Conservation (phyloP, 1,284 basidiomycete genomes). For the Garcileccinum viscosum region DNA sequence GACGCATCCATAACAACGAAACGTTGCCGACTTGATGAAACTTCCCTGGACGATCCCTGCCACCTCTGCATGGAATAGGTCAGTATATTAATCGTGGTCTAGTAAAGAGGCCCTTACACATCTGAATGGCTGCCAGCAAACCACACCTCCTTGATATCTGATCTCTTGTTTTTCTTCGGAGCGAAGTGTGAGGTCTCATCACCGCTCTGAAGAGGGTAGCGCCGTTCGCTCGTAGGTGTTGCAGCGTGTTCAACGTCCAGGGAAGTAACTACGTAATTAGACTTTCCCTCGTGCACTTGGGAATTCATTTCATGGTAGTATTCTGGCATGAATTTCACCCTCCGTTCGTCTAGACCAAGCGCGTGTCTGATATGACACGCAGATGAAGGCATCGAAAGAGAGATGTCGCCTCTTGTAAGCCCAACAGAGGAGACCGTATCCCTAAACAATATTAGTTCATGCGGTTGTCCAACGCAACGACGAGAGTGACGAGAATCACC, state of each 20-base stretch:
- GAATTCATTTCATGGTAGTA: constrained; percentile 40
- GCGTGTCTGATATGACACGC: constrained; percentile 47
- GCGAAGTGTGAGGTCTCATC: not conserved
- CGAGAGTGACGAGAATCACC: constrained; percentile 32
- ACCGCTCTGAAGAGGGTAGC: not conserved
- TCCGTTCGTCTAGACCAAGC: constrained; percentile 47
- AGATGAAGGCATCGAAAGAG: constrained; percentile 33
- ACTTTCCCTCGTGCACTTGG: constrained; percentile 10
- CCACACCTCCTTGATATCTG: constrained; percentile 40
- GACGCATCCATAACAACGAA: constrained; percentile 37
- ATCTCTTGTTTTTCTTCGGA: not conserved
- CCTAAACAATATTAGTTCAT: constrained; percentile 33
- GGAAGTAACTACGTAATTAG: constrained; percentile 5
- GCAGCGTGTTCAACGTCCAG: not conserved
- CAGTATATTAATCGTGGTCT: not conserved
- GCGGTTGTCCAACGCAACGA: not conserved
- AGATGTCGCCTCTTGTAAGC: constrained; percentile 27
- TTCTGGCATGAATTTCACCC: constrained; percentile 51
- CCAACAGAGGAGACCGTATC: constrained; percentile 50
- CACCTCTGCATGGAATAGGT: constrained; percentile 24
- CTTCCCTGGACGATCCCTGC: constrained; percentile 22
- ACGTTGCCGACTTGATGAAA: constrained; percentile 29
- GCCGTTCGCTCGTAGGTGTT: not conserved
- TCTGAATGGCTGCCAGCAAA: constrained; percentile 42
- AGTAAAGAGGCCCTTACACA: constrained; percentile 31